A percentile compares a stretch with the other conserved stretches of the same genome.
These are phyloP conservation scores for Dothideomycetes sp. DNA, from an alignment of 2,329 filamentous ascomycete genomes.

Conservation along the genomic window DNA sequence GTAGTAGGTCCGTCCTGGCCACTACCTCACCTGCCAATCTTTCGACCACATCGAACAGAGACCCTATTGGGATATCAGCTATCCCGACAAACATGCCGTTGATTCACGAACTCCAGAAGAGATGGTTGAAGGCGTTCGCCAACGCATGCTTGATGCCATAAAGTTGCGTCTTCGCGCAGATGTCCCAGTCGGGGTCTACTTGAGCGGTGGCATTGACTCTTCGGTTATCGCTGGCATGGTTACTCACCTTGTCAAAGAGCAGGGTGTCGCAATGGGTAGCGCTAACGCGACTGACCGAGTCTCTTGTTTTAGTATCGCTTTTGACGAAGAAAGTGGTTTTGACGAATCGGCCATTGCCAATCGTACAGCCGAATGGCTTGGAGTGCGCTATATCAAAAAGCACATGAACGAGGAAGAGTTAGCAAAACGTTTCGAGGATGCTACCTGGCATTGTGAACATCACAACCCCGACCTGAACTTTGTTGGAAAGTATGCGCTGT, in stretches of 20 bases:
- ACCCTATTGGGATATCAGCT: slow-evolving; percentile 47
- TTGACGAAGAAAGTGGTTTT: slow-evolving; percentile 39
- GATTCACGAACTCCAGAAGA: slow-evolving; percentile 42
- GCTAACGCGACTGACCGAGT: slow-evolving; percentile 31
- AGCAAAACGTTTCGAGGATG: slow-evolving; percentile 35
- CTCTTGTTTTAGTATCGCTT: slow-evolving; percentile 45
- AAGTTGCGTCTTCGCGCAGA: slow-evolving; percentile 47
- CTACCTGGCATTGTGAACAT: slow-evolving; percentile 38
- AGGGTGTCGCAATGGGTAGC: slow-evolving; percentile 40
- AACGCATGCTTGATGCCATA: slow-evolving; percentile 43
- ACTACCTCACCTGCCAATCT: slow-evolving; percentile 34
- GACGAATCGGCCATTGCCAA: slow-evolving; percentile 44
- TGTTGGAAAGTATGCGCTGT: slow-evolving; percentile 44
- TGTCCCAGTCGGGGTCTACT: slow-evolving; percentile 48
- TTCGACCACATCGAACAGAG: slow-evolving; percentile 32
- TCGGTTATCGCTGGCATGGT: slow-evolving; percentile 49
- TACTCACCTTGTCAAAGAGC: slow-evolving; percentile 40
- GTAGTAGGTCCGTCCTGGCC: slow-evolving; percentile 35
- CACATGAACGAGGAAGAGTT: slow-evolving; percentile 37
- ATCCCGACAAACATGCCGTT: slow-evolving; percentile 38
- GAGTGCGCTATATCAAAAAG: slow-evolving; percentile 36
- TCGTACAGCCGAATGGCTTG: slow-evolving; percentile 41
- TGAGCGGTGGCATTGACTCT: slow-evolving; percentile 51
- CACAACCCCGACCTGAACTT: slow-evolving; percentile 44
- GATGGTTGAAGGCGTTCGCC: slow-evolving; percentile 42